Conservation (phyloP, 345 rosid genomes). For the Hypericum androsaemum region DNA sequence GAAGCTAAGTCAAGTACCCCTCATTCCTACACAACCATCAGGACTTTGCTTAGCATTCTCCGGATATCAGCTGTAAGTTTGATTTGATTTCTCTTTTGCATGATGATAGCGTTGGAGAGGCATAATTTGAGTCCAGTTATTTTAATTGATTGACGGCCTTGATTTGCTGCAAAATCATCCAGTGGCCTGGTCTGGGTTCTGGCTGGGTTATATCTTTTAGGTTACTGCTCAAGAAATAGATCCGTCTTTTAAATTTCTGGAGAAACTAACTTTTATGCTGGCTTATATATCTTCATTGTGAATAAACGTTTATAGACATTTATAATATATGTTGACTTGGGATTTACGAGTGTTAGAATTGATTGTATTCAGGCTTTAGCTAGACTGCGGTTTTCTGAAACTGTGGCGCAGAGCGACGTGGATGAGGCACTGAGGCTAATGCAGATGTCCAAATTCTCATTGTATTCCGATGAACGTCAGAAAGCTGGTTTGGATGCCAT, state of each 20-base stretch:
- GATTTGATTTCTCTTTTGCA: conserved; percentile 2
- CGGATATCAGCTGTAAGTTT: conserved; percentile 88
- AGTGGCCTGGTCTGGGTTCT: too few species aligned
- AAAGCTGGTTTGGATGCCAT: conserved; percentile 92
- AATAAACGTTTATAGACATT: not conserved
- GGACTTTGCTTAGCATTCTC: conserved; percentile 89
- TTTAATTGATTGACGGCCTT: too few species aligned
- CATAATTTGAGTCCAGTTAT: not conserved
- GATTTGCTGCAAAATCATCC: too few species aligned
- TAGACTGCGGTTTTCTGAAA: conserved; percentile 85
- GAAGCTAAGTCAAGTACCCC: conserved; percentile 85
- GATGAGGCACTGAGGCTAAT: conserved; percentile 93
- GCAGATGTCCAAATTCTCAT: conserved; percentile 98
- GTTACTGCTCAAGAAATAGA: too few species aligned
- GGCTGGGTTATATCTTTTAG: too few species aligned
- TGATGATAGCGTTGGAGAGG: not conserved
- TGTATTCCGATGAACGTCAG: conserved; percentile 87
- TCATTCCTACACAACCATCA: conserved; percentile 87
- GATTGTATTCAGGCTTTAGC: conserved; percentile 62
- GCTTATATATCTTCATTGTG: too few species aligned
- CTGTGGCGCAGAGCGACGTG: conserved; percentile 95
- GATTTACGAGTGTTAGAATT: conserved; percentile 5
- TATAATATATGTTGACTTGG: not conserved
- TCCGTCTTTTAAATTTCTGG: too few species aligned
- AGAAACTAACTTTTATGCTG: too few species aligned